Base-by-base conservation (phyloP, 2,329 filamentous ascomycete species). In the Trichophyton benhamiae region DNA sequence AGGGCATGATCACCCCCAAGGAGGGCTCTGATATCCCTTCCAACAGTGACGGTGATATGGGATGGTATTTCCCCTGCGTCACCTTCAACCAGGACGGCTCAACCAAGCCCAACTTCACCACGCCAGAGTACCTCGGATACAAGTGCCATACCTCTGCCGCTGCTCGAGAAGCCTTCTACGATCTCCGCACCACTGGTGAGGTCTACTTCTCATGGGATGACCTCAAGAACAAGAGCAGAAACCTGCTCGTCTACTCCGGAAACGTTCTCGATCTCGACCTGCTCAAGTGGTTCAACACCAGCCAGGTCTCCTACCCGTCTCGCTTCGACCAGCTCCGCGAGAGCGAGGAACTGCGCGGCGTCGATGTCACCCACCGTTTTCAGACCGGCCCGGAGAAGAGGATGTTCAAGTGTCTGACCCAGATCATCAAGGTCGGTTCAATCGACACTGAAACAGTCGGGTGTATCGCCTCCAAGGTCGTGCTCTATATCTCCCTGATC, bases 141-240 rank as follows among this genome's bases (percentile, higher is more conserved):
- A 82, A 83, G 46, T 99, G 94, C 72, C 94, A 99, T 72, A 97
- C 94, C 0, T 87, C 86, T 0, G 75, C 77, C 5, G 74, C 74
- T 1, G 83, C 86, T 17, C 85, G 94, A 64, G 78, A 86, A 60
- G 77, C 84, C 0, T 96, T 96, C 71, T 97, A 97, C 72, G 74
- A 79, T 3, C 79, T 97, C 30, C 71, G 72, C 0, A 82, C 82
- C 58, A 79, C 86, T 2, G 94, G 91, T 1, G 91, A 96, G 67
- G 92, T 99, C 15, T 99, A 92, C 75, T 99, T 90, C 72, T 95
- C 87, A 1, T 99, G 94, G 94, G 85, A 92, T 25, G 94, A 99
- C 68, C 84, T 97, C 67, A 89, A 84, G 71, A 99, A 99, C 75
- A 83, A 76, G 64, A 89, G 87, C 36, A 88, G 94, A 62, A 97